phyloP scores from a whole-genome alignment of 192 early-diverging fungal genomes.

The Coemansia nantahalensis region DNA sequence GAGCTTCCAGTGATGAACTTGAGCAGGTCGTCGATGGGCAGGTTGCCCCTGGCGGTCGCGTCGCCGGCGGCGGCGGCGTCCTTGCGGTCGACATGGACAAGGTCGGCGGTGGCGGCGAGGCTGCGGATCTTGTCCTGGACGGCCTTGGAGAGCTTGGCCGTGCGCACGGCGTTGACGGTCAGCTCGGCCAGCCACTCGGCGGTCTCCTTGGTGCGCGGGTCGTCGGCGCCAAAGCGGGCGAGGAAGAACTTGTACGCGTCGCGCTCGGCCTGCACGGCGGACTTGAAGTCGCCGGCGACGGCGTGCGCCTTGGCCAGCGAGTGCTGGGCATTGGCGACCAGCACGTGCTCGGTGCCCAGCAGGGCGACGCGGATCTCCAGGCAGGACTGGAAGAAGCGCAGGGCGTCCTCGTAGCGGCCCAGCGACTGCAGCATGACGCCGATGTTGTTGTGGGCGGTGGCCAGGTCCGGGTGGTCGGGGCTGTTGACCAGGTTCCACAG shows the following conservation, averaged over 20 bases:
- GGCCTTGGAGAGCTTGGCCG: slow-evolving; percentile 47
- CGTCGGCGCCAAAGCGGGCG: slow-evolving; percentile 62
- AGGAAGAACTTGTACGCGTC: slow-evolving; percentile 64
- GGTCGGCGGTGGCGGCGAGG: slow-evolving; percentile 16
- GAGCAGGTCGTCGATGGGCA: slow-evolving; percentile 72
- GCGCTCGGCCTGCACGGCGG: slow-evolving; percentile 70
- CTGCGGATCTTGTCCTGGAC: slow-evolving; percentile 34
- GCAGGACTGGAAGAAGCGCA: slow-evolving; percentile 72
- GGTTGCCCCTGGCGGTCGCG: slow-evolving; percentile 54
- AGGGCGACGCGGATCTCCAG: slow-evolving; percentile 62
- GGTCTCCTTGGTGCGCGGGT: slow-evolving; percentile 69
- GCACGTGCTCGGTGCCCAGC: slow-evolving; percentile 66
- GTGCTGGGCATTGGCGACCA: slow-evolving; percentile 69
- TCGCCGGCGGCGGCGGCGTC: slow-evolving; percentile 8
- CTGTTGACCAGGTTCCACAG: slow-evolving; percentile 79
- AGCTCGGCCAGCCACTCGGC: slow-evolving; percentile 66
- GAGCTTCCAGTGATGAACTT: slow-evolving; percentile 62
- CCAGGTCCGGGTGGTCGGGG: slow-evolving; percentile 75
- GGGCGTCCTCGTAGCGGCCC: slow-evolving; percentile 57
- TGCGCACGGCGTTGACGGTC: slow-evolving; percentile 57
- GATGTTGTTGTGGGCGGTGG: slow-evolving; percentile 67
- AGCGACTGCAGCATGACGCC: slow-evolving; percentile 77
- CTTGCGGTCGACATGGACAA: slow-evolving; percentile 43
- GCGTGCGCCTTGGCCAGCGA: slow-evolving; percentile 75
- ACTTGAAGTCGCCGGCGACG: slow-evolving; percentile 68